These are phyloP conservation scores for Entonaema liquescens DNA, from an alignment of 495 filamentous ascomycete genomes.

Conservation along the genomic window DNA sequence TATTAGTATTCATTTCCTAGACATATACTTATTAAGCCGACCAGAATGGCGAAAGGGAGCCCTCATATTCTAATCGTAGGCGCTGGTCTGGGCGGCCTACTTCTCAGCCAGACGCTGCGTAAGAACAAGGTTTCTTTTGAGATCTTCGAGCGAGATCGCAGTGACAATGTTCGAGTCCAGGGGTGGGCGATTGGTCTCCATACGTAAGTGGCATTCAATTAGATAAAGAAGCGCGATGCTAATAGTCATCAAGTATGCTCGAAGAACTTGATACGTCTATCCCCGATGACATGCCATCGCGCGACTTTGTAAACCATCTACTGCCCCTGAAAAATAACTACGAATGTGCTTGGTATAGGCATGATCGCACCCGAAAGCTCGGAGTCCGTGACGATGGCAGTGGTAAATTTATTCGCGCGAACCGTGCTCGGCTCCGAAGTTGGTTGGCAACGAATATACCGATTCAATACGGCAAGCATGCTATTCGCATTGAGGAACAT, in stretches of 20 bases:
- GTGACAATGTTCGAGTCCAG: conserved; percentile 45
- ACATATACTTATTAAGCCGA: neutral
- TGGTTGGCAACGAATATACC: conserved; percentile 43
- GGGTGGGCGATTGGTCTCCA: conserved; percentile 53
- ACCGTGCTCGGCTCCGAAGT: conserved; percentile 35
- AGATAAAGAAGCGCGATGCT: neutral
- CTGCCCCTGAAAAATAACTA: conserved; percentile 37
- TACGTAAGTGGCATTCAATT: conserved; percentile 12
- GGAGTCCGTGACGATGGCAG: conserved; percentile 42
- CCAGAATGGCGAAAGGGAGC: conserved; percentile 20
- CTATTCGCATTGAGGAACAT: conserved; percentile 36
- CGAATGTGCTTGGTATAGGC: conserved; percentile 40
- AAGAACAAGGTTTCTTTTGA: conserved; percentile 60
- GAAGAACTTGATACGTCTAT: conserved; percentile 49
- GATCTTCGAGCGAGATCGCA: conserved; percentile 59
- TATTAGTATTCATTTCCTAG: neutral
- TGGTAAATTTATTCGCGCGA: conserved; percentile 41
- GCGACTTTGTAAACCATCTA: conserved; percentile 49
- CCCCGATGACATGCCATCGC: conserved; percentile 47
- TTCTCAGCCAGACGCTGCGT: conserved; percentile 62
- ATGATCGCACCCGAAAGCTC: conserved; percentile 29
- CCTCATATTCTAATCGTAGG: conserved; percentile 56
- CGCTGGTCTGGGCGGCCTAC: conserved; percentile 63
- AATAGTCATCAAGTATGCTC: conserved; percentile 34
- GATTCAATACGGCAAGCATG: conserved; percentile 42